Base-by-base conservation (phyloP, 495 filamentous ascomycete species). In the Xylaria venustula region DNA sequence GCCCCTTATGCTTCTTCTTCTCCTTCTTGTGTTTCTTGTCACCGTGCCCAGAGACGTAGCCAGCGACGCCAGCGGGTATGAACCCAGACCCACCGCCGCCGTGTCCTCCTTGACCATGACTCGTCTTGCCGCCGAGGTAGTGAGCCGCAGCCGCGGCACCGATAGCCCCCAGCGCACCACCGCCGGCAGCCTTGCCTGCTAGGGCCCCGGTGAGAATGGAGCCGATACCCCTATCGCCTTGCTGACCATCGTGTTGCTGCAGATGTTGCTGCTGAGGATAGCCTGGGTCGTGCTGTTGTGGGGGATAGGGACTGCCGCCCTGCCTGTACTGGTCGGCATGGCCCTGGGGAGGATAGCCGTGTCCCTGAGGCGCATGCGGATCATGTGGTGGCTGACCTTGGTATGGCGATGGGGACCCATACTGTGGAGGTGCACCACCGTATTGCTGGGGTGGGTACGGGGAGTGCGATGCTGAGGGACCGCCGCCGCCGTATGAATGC, bases 1-100 rank as follows among this genome's bases (percentile, higher is more conserved):
- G 56, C 32, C 63, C 68, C 42, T 70, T 61, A 20, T 68, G 41
- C 11, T 11, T 11, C 30, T 34, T 65, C 66, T 71, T 71, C 2
- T 67, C 45, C 42, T 71, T 69, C 64, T 71, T 71, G 30, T 72
- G 58, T 55, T 67, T 67, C 54, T 71, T 71, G 20, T 17, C 62
- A 6, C 47, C 64, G 23, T 67, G 68, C 2, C 62, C 66, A 0
- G 44, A 58, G 11, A 57, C 64, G 12, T 62, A 62, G 25, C 64
- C 26, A 46, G 19, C 46, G 41, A 64, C 15, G 28, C 62, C 60
- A 0, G 57, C 62, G 4, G 67, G 61, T 1, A 57, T 48, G 25
- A 59, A 60, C 8, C 30, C 61, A 25, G 66, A 56, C 19, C 12
- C 37, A 7, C 32, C 47, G 7, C 56, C 56, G 26, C n/a, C 53